phyloP scores from a whole-genome alignment of 2,329 filamentous ascomycete species.

The Helotiales sp. region DNA sequence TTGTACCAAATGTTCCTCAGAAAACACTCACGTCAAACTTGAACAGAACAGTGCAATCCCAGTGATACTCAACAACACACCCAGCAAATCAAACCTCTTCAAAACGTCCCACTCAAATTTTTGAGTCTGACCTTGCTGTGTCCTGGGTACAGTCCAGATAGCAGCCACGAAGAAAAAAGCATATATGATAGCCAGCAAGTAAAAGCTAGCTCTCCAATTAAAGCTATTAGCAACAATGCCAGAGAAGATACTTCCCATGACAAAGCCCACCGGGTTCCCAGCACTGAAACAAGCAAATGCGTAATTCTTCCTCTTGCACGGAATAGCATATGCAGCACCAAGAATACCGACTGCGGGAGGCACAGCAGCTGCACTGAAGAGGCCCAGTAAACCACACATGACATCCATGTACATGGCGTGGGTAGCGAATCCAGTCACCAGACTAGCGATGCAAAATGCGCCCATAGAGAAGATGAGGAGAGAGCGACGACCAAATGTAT shows the following conservation, averaged over 20 bases:
- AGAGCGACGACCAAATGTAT: conserved; percentile 64
- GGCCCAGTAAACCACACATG: conserved; percentile 66
- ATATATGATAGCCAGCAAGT: conserved; percentile 69
- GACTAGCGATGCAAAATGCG: conserved; percentile 60
- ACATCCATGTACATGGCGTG: conserved; percentile 65
- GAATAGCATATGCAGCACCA: conserved; percentile 64
- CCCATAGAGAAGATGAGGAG: conserved; percentile 65
- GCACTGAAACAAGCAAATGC: conserved; percentile 66
- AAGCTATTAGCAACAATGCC: conserved; percentile 67
- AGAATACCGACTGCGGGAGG: conserved; percentile 68
- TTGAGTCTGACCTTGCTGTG: conserved; percentile 52
- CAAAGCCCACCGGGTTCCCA: conserved; percentile 48
- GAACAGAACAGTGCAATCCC: conserved; percentile 54
- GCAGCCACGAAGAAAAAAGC: conserved; percentile 61
- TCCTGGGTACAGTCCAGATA: conserved; percentile 62
- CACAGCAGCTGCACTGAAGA: conserved; percentile 65
- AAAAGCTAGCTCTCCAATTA: conserved; percentile 68
- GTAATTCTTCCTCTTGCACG: conserved; percentile 65
- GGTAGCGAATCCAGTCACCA: conserved; percentile 64
- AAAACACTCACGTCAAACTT: conserved; percentile 47
- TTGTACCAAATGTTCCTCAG: background rate
- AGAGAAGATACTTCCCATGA: conserved; percentile 52
- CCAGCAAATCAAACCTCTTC: conserved; percentile 64
- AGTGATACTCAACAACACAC: conserved; percentile 63
- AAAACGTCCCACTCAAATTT: conserved; percentile 45